Percentiles rank a stretch among this genome's conserved stretches.
These are phyloP conservation scores for Heterobasidion annosum DNA, from an alignment of 1,284 basidiomycete genomes.

Conservation along the genomic window DNA sequence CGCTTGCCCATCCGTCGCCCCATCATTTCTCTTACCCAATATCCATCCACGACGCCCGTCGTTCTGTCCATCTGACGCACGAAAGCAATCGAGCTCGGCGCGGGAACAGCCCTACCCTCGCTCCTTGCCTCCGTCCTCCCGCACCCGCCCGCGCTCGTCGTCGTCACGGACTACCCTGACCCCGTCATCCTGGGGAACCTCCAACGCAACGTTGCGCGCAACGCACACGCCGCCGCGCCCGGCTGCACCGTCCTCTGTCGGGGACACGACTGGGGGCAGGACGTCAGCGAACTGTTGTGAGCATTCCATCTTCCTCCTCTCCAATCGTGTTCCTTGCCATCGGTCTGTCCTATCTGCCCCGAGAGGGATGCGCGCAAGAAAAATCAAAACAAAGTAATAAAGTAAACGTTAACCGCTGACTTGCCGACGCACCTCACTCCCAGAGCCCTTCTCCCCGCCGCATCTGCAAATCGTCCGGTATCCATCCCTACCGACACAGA, in stretches of 20 bases:
- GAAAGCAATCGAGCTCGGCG: slow-evolving; percentile 57
- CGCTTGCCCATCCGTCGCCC: too few relatives aligned
- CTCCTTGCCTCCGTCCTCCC: slow-evolving; percentile 40
- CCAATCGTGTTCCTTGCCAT: background rate
- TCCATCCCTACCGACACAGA: slow-evolving; percentile 2
- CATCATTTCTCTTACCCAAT: too few relatives aligned
- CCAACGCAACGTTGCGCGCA: slow-evolving; percentile 40
- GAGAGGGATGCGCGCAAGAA: background rate
- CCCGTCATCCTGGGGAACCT: slow-evolving; percentile 49
- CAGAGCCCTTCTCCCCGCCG: too few relatives aligned
- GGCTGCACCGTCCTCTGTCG: slow-evolving; percentile 32
- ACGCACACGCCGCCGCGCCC: slow-evolving; percentile 16
- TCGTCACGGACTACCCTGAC: slow-evolving; percentile 64
- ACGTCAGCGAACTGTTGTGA: slow-evolving; percentile 38
- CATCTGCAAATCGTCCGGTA: background rate
- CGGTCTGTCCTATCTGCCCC: too few relatives aligned
- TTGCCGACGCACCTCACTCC: too few relatives aligned
- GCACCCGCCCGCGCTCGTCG: slow-evolving; percentile 38
- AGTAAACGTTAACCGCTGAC: background rate
- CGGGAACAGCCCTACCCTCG: slow-evolving; percentile 58
- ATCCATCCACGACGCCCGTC: too few relatives aligned
- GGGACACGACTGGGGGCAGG: slow-evolving; percentile 60
- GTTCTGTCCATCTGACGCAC: background rate
- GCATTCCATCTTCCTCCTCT: slow-evolving; percentile 12
- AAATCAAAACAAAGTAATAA: background rate